These are phyloP conservation scores for Alternaria arbusti DNA, from an alignment of 2,329 filamentous ascomycete species.

Conservation along the genomic window DNA sequence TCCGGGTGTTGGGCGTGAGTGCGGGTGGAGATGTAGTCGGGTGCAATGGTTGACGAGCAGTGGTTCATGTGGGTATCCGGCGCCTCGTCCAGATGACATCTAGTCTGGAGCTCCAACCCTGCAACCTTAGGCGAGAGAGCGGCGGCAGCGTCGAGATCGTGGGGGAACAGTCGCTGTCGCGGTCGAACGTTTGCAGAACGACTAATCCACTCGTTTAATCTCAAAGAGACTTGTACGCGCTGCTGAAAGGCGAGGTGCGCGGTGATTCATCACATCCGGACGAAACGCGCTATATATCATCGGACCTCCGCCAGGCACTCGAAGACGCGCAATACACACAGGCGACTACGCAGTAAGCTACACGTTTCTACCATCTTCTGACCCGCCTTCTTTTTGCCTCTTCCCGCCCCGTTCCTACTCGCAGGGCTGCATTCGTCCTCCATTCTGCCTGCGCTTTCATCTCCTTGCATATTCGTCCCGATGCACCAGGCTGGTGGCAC, in stretches of 20 bases:
- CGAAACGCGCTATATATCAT: constrained; percentile 26
- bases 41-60: constrained; percentile 13
- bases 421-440: background rate
- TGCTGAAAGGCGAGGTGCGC: constrained; percentile 7
- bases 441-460: constrained; percentile 5
- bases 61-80: constrained; percentile 39
- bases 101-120: constrained; percentile 31
- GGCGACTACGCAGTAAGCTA: constrained; percentile 27
- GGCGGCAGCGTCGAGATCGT: constrained; percentile 6
- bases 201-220: background rate
- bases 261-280: constrained; percentile 14
- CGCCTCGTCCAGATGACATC: constrained; percentile 30
- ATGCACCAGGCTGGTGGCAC: constrained; percentile 24
- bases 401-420: constrained; percentile 1
- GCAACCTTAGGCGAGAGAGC: constrained; percentile 18
- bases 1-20: background rate
- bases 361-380: constrained; percentile 4
- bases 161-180: background rate
- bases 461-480: constrained; percentile 28
- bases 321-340: constrained; percentile 39
- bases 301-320: constrained; percentile 35
- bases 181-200: background rate
- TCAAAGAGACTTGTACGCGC: background rate
- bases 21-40: constrained; percentile 8
- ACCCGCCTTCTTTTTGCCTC: background rate